Base-by-base conservation (phyloP, 345 rosid species). In the Sonneratia caseolaris region DNA sequence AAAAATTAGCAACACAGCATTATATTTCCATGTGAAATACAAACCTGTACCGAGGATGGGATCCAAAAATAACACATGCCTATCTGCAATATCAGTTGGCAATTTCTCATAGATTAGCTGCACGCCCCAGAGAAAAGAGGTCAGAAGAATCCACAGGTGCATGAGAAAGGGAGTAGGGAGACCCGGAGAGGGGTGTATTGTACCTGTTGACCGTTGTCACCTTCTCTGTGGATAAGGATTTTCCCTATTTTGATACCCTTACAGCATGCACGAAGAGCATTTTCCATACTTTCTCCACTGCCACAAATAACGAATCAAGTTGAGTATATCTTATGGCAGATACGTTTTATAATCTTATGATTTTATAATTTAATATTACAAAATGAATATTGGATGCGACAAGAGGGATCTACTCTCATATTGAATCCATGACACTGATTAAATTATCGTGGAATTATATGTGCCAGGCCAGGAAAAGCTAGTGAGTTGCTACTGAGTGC, bases 281-380 rank as follows among this genome's bases (percentile, higher is more conserved):
- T 95, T 80, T 95, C 97, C 99, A 95, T 95, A 76, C 99, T 95
- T 87, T 95, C 99, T 32, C 99, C 99, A 73, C 97, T 95, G 82
- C 72, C 47, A 74, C 74, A 42, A 66, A 57, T 79, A 62, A 51
- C 62, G 64, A 32, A 51, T 48, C 47, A 24, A 42, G 75, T 74
- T 53, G 11, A 43, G 61, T 13, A 22, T 37, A 21, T 51, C 16
- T 65, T 37, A 22, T 40, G 37, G 38, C 13, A 16, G 42, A 56
- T 40, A 15, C 18, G 10, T 42, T 68, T 37, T 42, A 71, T 77
- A n/a, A 51, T 42, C 68, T 37, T 37, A 69, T 77, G 57, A 51
- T 15, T 51, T 51, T 4, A 51, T 18, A 3, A 18, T 3, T 2
- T 51, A 3, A 3, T 51, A 51, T 47, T 47, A n/a, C 51, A 51